phyloP scores from a whole-genome alignment of 1,284 basidiomycete species.

The Macrocystidia cucumis region DNA sequence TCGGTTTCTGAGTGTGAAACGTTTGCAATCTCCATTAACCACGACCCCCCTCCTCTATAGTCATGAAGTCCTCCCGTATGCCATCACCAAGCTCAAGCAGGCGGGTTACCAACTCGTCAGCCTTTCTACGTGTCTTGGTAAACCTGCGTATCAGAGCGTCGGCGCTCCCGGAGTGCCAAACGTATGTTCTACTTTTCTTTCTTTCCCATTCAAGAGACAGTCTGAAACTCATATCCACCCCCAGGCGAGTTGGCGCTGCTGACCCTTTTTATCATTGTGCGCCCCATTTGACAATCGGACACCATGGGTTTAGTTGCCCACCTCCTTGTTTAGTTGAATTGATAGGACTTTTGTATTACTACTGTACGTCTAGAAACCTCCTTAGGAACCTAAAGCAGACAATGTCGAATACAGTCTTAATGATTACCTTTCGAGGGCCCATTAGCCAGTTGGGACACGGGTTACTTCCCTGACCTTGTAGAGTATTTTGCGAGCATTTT shows the following conservation, averaged over 20 bases:
- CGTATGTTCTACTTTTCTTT: slow-evolving; percentile 17
- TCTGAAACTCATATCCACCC: not conserved
- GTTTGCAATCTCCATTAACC: slow-evolving; percentile 1
- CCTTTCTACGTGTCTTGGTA: slow-evolving; percentile 35
- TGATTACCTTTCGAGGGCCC: too few species aligned
- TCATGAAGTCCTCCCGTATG: slow-evolving; percentile 25
- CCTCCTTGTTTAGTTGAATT: too few species aligned
- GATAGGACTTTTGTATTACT: too few species aligned
- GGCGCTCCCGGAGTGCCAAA: slow-evolving; percentile 15
- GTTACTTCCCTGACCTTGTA: too few species aligned
- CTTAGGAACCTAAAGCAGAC: too few species aligned
- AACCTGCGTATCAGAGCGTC: slow-evolving; percentile 25
- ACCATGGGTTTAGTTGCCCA: too few species aligned
- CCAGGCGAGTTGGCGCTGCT: not conserved
- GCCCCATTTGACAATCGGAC: too few species aligned
- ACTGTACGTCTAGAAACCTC: too few species aligned
- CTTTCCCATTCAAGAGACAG: not conserved
- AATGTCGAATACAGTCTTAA: too few species aligned
- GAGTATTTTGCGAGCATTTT: too few species aligned
- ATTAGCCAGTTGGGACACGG: too few species aligned
- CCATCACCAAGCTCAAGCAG: slow-evolving; percentile 15
- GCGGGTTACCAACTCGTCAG: slow-evolving; percentile 35
- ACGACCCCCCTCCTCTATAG: slow-evolving; percentile 9
- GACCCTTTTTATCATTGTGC: too few species aligned
- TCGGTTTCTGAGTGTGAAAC: not conserved